Conservation (phyloP, 2,329 filamentous ascomycete species). For the Elsinoe fawcettii region DNA sequence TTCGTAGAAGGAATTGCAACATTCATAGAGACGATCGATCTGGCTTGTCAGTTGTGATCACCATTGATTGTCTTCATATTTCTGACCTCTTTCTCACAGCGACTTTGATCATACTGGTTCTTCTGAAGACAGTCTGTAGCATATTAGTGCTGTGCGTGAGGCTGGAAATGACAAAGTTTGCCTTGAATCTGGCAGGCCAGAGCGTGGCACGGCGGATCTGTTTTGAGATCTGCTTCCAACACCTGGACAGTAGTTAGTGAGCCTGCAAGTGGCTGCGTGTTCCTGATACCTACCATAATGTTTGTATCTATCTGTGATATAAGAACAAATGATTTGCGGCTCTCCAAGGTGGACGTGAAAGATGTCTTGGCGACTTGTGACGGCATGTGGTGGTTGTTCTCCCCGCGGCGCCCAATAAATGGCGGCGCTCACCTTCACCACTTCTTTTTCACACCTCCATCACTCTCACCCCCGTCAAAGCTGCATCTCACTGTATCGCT, state of each 20-base stretch:
- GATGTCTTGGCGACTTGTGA: conserved; percentile 3
- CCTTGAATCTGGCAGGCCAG: conserved; percentile 88
- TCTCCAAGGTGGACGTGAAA: neutral
- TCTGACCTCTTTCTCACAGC: conserved; percentile 55
- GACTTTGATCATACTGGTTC: conserved; percentile 78
- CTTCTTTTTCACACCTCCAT: neutral
- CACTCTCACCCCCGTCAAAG: conserved; percentile 15
- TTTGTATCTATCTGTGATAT: neutral
- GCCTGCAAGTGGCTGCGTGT: neutral
- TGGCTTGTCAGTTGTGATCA: conserved; percentile 33
- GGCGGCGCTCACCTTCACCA: neutral
- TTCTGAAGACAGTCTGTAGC: conserved; percentile 68
- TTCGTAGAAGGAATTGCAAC: conserved; percentile 83
- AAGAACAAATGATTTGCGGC: neutral
- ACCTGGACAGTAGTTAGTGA: neutral
- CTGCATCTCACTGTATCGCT: neutral
- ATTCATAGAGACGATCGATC: conserved; percentile 84
- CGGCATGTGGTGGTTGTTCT: conserved; percentile 5
- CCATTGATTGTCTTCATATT: neutral
- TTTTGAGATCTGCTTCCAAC: conserved; percentile 61
- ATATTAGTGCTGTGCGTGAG: neutral
- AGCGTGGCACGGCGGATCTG: conserved; percentile 75
- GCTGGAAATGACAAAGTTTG: conserved; percentile 33
- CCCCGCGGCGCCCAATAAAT: conserved; percentile 6
- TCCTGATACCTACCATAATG: neutral